Evolutionary conservation across 1,284 basidiomycete genomes (phyloP), one percentile per base, ranked within the genome.

Genomic region (Dichomitus squalens): DNA sequence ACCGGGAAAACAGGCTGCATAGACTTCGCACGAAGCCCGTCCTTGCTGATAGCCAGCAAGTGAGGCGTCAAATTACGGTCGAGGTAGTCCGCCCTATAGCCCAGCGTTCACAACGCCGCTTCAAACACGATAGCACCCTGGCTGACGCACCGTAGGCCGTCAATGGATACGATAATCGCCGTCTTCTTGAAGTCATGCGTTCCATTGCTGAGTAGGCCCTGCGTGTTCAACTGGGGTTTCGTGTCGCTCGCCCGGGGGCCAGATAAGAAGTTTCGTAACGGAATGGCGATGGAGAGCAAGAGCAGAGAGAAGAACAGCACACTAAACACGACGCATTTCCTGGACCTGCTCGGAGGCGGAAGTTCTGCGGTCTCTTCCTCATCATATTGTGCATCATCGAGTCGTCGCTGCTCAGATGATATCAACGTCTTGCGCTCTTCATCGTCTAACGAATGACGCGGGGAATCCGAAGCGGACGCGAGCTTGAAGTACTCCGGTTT

Each of bases 1-100:
- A 91, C 90, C 2, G 95, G 95, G 66, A 96, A 96, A 16, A 95
- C 75, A 20, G 95, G 92, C 56, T 83, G 80, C 86, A 97, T 88
- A 14, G 82, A 89, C 70, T 93, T 90, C 1, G 93, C 93, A 34
- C 91, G 80, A n/a, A 96, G 68, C 0, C 93, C 93, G 67, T 87
- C 79, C 72, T 88, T 84, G 66, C 88, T 88, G 58, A 93, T 88
- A 54, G 85, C 83, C 41, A 93, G 74, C 16, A 95, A 74, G 70
- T 93, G 86, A 0, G 93, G 92, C 1, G 93, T 94, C 29, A 94
- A 73, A 0, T 87, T 88, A 52, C 91, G 79, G 68, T 93, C 87
- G 38, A 96, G 80, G 68, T 95, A 95, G 67, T 91, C 88, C 39
- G 93, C 90, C 58, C 92, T 92, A 49, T 40, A 18, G 21, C 40